Evolutionary conservation across 2,329 filamentous ascomycete species (phyloP).

Genomic region (Monascus ruber): DNA sequence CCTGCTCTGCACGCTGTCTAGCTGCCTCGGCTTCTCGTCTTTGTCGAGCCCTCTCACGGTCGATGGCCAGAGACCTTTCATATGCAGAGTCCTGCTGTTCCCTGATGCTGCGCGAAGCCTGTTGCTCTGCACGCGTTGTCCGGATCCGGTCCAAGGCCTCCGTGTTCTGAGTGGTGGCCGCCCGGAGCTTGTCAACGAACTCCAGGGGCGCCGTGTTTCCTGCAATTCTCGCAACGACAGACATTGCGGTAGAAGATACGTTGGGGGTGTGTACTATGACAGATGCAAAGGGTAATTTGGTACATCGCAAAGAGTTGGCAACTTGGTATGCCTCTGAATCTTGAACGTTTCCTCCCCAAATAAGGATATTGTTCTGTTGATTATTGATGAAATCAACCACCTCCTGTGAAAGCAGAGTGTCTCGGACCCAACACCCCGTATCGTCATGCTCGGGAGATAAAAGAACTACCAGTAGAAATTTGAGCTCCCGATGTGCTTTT

Average conservation of each 20-base stretch:
- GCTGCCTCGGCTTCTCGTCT: constrained; percentile 63
- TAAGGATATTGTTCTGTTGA: constrained; percentile 63
- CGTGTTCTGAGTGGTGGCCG: constrained; percentile 63
- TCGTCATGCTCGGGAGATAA: constrained; percentile 92
- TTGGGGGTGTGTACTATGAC: constrained; percentile 79
- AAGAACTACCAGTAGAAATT: constrained; percentile 80
- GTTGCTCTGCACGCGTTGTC: constrained; percentile 66
- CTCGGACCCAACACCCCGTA: constrained; percentile 65
- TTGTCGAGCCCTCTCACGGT: constrained; percentile 71
- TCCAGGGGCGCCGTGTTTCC: constrained; percentile 59
- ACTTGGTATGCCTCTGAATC: constrained; percentile 94
- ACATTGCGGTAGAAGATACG: constrained; percentile 78
- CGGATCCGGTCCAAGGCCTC: constrained; percentile 63
- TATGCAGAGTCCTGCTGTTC: constrained; percentile 88
- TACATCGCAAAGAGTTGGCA: constrained; percentile 72
- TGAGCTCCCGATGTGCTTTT: constrained; percentile 76
- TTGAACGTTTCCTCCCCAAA: constrained; percentile 89
- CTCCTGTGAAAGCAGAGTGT: constrained; percentile 67
- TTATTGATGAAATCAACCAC: constrained; percentile 65
- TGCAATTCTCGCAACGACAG: constrained; percentile 66
- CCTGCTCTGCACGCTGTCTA: constrained; percentile 50
- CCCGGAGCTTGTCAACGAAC: constrained; percentile 65
- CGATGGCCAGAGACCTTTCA: constrained; percentile 76
- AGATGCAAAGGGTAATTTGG: constrained; percentile 83
- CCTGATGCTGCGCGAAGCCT: constrained; percentile 69